Percentiles rank a stretch among this genome's conserved stretches.
phyloP scores from a whole-genome alignment of 2,329 filamentous ascomycete genomes.

The Neonectria punicea region DNA sequence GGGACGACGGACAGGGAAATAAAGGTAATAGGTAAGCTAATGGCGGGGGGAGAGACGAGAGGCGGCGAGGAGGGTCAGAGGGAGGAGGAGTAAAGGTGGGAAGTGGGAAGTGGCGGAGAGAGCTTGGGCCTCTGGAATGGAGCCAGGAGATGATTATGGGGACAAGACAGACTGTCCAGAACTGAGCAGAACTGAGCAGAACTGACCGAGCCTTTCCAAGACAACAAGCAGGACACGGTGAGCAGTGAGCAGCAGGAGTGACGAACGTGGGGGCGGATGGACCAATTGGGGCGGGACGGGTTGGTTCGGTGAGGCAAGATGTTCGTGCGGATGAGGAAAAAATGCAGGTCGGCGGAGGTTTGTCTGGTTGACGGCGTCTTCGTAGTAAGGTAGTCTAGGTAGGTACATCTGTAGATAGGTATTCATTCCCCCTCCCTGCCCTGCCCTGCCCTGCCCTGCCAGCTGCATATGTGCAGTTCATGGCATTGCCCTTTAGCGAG shows the following conservation, averaged over 20 bases:
- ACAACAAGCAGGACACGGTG: neutral
- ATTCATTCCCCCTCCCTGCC: neutral
- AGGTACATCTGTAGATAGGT: too few relatives aligned
- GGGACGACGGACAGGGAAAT: constrained; percentile 36
- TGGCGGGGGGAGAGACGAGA: constrained; percentile 25
- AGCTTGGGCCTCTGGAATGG: constrained; percentile 43
- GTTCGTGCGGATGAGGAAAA: constrained; percentile 3
- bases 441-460: neutral
- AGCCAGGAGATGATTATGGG: constrained; percentile 11
- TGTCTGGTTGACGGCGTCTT: neutral
- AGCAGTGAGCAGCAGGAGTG: neutral
- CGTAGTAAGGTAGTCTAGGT: too few relatives aligned
- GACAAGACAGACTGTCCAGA: neutral
- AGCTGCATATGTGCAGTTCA: neutral
- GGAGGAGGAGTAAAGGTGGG: constrained; percentile 20
- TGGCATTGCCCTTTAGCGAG: neutral
- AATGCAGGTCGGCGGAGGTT: neutral
- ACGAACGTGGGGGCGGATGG: neutral
- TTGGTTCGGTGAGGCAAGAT: neutral
- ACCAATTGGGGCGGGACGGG: neutral
- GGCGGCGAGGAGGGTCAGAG: constrained; percentile 8
- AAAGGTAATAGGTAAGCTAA: constrained; percentile 4
- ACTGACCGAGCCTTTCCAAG: constrained; percentile 14
- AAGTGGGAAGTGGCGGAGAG: constrained; percentile 39
- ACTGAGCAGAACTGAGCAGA: constrained; percentile 2